These are phyloP conservation scores for Micractinium sp. DNA, from an alignment of 139 green algal species.

Conservation along the genomic window DNA sequence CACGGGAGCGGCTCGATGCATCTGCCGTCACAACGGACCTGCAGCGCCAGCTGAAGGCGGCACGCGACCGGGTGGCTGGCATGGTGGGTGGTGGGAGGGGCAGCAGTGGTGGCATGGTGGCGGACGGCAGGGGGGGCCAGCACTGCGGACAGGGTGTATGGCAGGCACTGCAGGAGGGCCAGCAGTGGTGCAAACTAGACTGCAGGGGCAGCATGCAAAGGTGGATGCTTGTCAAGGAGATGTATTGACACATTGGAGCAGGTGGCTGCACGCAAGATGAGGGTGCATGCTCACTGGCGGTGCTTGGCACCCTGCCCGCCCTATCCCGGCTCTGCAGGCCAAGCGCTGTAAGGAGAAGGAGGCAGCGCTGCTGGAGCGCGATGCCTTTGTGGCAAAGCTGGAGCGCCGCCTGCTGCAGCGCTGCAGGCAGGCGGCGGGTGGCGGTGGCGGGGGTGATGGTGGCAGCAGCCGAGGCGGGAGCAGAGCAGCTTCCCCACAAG, in stretches of 20 bases:
- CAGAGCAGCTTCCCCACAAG: background rate
- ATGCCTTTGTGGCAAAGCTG: background rate
- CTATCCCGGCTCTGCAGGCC: background rate
- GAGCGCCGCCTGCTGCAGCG: constrained; percentile 12
- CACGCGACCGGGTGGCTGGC: background rate
- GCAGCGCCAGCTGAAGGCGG: constrained; percentile 10
- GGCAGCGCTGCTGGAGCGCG: background rate
- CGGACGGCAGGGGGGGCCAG: too few relatives aligned
- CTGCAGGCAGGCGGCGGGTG: background rate
- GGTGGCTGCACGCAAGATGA: background rate
- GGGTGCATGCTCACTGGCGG: background rate
- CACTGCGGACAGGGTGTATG: too few relatives aligned
- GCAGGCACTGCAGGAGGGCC: too few relatives aligned
- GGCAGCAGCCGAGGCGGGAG: background rate
- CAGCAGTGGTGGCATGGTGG: too few relatives aligned
- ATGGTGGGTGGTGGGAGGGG: background rate
- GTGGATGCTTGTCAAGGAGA: background rate
- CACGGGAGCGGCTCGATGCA: background rate
- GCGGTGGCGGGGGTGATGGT: background rate
- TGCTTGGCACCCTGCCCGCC: background rate
- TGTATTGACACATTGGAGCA: too few relatives aligned
- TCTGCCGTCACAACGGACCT: background rate
- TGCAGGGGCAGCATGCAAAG: background rate
- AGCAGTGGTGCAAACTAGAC: background rate
- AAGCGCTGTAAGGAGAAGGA: background rate